phyloP scores from a whole-genome alignment of 495 filamentous ascomycete species.

The Hypoxylon lienhwacheense region DNA sequence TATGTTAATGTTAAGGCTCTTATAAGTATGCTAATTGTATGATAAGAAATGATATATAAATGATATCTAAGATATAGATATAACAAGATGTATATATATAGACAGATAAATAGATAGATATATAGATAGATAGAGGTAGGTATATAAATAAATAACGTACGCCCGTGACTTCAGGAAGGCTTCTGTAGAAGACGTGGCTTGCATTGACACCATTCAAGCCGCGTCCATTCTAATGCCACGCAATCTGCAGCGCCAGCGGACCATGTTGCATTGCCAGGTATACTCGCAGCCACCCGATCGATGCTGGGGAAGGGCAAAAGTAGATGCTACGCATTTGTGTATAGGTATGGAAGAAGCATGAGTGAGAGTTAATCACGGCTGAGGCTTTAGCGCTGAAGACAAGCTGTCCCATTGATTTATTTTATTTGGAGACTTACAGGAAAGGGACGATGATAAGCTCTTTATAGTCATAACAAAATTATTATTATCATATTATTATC shows the following conservation, averaged over 20 bases:
- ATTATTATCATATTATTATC: too few relatives aligned
- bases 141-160: not conserved
- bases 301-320: constrained; percentile 18
- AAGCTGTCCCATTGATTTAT: too few relatives aligned
- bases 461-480: too few relatives aligned
- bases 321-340: constrained; percentile 9
- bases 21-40: constrained; percentile 18
- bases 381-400: too few relatives aligned
- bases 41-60: constrained; percentile 10
- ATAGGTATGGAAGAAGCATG: too few relatives aligned
- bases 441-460: too few relatives aligned
- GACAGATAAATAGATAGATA: too few relatives aligned
- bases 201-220: constrained; percentile 25
- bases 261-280: constrained; percentile 30
- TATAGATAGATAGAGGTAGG: not conserved
- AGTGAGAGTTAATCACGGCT: too few relatives aligned
- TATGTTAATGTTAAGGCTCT: constrained; percentile 29
- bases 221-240: constrained; percentile 24
- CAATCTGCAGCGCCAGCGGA: constrained; percentile 30
- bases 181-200: constrained; percentile 18
- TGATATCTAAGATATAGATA: too few relatives aligned
- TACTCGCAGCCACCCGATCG: constrained; percentile 28
- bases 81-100: too few relatives aligned
- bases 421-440: too few relatives aligned
- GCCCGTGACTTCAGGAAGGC: constrained; percentile 4